Conservation (phyloP, 1,284 basidiomycete species). For the Microbotryum violaceum region DNA sequence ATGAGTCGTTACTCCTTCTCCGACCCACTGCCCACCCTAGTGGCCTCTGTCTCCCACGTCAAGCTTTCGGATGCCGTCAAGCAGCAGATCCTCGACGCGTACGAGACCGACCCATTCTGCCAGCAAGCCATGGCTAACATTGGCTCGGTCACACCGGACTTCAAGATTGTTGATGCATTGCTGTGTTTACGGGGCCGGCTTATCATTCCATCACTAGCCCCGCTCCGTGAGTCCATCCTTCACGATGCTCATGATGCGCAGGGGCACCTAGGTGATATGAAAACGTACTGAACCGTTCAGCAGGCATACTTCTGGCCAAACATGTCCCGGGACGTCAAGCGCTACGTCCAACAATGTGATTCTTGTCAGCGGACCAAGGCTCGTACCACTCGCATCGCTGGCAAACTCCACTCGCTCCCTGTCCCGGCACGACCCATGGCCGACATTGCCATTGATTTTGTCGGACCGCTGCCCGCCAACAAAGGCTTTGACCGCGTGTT, state of each 20-base stretch:
- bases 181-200: slow-evolving; percentile 37
- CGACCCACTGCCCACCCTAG: too few relatives aligned
- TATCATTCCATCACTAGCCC: too few relatives aligned
- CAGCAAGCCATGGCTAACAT: too few relatives aligned
- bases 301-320: slow-evolving; percentile 45
- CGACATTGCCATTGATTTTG: slow-evolving; percentile 18
- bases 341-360: slow-evolving; percentile 9
- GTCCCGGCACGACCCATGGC: slow-evolving; percentile 5
- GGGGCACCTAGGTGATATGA: slow-evolving; percentile 44
- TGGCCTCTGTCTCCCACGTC: too few relatives aligned
- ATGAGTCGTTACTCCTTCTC: too few relatives aligned
- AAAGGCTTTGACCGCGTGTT: slow-evolving; percentile 42
- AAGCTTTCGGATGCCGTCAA: too few relatives aligned
- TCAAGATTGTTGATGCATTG: slow-evolving; percentile 19
- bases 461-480: slow-evolving; percentile 44
- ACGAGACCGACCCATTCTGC: too few relatives aligned
- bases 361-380: slow-evolving; percentile 21
- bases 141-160: too few relatives aligned
- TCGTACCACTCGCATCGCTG: not conserved
- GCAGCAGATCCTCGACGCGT: too few relatives aligned
- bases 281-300: slow-evolving; percentile 38
- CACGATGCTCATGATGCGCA: slow-evolving; percentile 38
- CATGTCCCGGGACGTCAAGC: slow-evolving; percentile 34
- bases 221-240: slow-evolving; percentile 34
- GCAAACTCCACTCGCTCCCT: slow-evolving; percentile 10